A percentile compares a stretch with the other conserved stretches of the same genome.
Evolutionary conservation across 1,284 basidiomycete genomes (phyloP).

Genomic region (Moesziomyces antarcticus): DNA sequence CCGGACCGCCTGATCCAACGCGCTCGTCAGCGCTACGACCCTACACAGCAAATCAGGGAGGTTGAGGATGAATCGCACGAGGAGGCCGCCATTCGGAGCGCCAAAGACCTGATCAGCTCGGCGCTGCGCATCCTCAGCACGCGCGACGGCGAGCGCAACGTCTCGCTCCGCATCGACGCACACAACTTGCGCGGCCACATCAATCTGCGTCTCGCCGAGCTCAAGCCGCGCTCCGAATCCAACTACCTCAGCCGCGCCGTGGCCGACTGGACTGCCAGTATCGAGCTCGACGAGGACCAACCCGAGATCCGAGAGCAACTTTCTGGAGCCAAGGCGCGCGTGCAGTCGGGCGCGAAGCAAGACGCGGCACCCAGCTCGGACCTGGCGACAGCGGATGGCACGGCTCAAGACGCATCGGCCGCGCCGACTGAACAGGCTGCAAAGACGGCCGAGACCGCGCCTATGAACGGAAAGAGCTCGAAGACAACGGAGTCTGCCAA

Average conservation of each 20-base stretch:
- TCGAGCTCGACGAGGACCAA: constrained; percentile 22
- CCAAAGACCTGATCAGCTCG: constrained; percentile 27
- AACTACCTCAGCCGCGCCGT: constrained; percentile 31
- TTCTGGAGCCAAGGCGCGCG: constrained; percentile 2
- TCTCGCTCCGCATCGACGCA: constrained; percentile 20
- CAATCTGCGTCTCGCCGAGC: constrained; percentile 24
- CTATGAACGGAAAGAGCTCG: not conserved
- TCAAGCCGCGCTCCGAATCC: constrained; percentile 8
- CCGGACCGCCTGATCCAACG: constrained; percentile 9
- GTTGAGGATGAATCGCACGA: not conserved
- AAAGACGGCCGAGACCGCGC: not conserved
- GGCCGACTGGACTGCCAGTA: constrained; percentile 28
- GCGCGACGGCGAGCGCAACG: constrained; percentile 33
- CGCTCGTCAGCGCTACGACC: constrained; percentile 7
- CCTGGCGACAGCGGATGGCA: not conserved
- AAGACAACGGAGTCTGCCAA: not conserved
- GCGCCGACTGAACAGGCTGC: not conserved
- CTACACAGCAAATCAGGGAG: not conserved
- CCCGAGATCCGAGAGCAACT: constrained; percentile 12
- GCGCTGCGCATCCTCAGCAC: constrained; percentile 30
- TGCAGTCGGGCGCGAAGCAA: not conserved
- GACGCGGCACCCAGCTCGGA: not conserved
- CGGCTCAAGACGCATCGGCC: not conserved
- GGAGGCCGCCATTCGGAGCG: constrained; percentile 6
- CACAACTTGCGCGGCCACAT: constrained; percentile 27